Conservation (phyloP, 768 basidiomycete species). For the Pisolithus sp. region DNA sequence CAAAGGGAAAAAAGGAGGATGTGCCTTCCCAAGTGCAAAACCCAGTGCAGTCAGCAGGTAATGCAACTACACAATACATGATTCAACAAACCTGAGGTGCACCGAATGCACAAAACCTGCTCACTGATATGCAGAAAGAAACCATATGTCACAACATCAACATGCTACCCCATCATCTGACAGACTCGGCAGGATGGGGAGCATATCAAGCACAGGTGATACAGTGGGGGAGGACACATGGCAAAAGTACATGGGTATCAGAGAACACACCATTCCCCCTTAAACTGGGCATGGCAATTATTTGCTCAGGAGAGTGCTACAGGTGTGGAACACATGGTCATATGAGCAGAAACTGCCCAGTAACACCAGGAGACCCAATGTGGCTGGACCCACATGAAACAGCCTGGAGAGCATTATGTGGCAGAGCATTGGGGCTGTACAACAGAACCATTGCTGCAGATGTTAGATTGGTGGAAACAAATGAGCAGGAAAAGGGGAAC, state of each 20-base stretch:
- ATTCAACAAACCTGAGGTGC: not conserved
- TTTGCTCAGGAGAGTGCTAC: not conserved
- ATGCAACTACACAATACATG: no score
- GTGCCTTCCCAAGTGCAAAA: no score
- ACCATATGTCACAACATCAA: not conserved
- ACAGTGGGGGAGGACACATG: not conserved
- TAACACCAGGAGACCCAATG: no score
- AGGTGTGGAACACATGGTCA: not conserved
- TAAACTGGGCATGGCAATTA: not conserved
- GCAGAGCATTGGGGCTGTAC: not conserved
- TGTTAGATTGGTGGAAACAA: not conserved
- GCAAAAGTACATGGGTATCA: not conserved
- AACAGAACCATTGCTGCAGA: not conserved
- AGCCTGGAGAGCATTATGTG: not conserved
- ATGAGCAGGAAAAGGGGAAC: not conserved
- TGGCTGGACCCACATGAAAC: not conserved
- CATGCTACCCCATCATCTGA: not conserved
- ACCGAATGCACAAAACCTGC: not conserved
- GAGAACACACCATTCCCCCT: not conserved
- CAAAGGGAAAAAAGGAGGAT: not conserved
- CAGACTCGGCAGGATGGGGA: not conserved
- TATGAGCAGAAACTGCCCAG: not conserved
- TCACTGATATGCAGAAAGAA: not conserved
- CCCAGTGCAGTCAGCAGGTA: no score
- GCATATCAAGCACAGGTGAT: not conserved